Conservation (phyloP, 139 green algal genomes). For the Closterium sp. region DNA sequence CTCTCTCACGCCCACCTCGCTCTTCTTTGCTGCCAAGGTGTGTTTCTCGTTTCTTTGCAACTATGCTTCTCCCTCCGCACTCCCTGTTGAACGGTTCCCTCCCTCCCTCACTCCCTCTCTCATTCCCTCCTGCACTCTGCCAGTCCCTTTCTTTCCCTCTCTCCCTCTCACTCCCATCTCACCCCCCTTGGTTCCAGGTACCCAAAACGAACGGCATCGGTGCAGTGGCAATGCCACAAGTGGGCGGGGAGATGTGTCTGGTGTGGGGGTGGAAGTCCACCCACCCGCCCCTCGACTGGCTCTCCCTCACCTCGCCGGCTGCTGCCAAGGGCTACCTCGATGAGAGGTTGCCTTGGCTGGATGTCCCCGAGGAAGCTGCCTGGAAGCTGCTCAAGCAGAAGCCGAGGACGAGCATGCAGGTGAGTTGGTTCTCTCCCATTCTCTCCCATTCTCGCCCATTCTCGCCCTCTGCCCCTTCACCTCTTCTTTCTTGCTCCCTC, state of each 20-base stretch:
- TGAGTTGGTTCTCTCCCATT: neutral
- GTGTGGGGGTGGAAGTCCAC: neutral
- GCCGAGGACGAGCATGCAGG: neutral
- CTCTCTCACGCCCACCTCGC: too few relatives aligned
- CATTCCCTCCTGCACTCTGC: too few relatives aligned
- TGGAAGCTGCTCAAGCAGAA: slow-evolving; percentile 1
- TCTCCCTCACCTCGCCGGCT: neutral
- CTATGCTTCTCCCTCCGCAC: too few relatives aligned
- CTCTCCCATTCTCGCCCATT: too few relatives aligned
- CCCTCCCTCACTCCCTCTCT: too few relatives aligned
- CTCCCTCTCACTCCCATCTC: neutral
- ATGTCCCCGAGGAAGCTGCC: neutral
- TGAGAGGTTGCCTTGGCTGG: neutral
- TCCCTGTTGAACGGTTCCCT: too few relatives aligned
- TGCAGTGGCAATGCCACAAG: neutral
- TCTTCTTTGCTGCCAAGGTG: too few relatives aligned
- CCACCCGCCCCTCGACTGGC: neutral
- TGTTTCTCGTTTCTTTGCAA: too few relatives aligned
- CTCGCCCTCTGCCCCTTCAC: too few relatives aligned
- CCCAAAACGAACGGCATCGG: neutral
- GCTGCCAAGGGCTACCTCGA: neutral
- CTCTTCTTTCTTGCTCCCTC: too few relatives aligned
- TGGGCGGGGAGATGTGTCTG: neutral
- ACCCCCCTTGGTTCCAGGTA: neutral
- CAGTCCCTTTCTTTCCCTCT: too few relatives aligned